A percentile compares a stretch with the other conserved stretches of the same genome.
Evolutionary conservation across 2,329 filamentous ascomycete species (phyloP).

Genomic region (Penicillium sp.): DNA sequence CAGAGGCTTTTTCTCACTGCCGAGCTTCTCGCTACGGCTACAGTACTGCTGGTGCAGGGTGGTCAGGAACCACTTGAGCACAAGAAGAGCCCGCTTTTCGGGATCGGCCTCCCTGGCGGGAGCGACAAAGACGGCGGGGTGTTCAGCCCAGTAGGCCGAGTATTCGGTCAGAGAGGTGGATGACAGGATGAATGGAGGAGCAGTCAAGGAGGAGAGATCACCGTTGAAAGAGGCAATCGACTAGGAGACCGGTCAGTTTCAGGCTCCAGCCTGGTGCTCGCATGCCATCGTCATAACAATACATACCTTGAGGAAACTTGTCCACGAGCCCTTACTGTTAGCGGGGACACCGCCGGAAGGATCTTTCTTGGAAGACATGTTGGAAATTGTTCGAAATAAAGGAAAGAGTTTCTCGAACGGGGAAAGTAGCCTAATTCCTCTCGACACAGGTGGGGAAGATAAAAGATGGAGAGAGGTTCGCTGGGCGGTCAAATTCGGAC

Average conservation of each 20-base stretch:
- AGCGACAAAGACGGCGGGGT: conserved; percentile 74
- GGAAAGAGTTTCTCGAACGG: conserved; percentile 1
- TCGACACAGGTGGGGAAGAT: conserved; percentile 4
- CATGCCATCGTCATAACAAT: background rate
- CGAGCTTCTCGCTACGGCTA: conserved; percentile 71
- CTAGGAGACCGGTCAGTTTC: conserved; percentile 22
- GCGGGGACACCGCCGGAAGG: conserved; percentile 41
- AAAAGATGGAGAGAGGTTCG: conserved; percentile 4
- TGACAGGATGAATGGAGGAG: conserved; percentile 78
- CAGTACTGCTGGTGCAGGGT: conserved; percentile 85
- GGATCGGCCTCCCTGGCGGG: conserved; percentile 76
- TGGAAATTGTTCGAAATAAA: background rate
- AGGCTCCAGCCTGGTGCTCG: background rate
- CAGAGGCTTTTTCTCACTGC: conserved; percentile 95
- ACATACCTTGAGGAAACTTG: conserved; percentile 47
- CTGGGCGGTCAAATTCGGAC: conserved; percentile 20
- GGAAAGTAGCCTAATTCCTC: background rate
- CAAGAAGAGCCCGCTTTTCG: conserved; percentile 76
- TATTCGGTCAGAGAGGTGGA: conserved; percentile 76
- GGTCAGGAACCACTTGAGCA: conserved; percentile 95
- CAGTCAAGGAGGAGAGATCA: conserved; percentile 75
- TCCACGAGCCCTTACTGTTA: conserved; percentile 46
- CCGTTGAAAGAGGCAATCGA: conserved; percentile 80
- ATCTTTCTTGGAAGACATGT: conserved; percentile 38
- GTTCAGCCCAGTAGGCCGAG: conserved; percentile 79